A percentile compares a stretch with the other conserved stretches of the same genome.
phyloP scores from a whole-genome alignment of 73 alveolate species.

The Durusdinium trenchii region DNA sequence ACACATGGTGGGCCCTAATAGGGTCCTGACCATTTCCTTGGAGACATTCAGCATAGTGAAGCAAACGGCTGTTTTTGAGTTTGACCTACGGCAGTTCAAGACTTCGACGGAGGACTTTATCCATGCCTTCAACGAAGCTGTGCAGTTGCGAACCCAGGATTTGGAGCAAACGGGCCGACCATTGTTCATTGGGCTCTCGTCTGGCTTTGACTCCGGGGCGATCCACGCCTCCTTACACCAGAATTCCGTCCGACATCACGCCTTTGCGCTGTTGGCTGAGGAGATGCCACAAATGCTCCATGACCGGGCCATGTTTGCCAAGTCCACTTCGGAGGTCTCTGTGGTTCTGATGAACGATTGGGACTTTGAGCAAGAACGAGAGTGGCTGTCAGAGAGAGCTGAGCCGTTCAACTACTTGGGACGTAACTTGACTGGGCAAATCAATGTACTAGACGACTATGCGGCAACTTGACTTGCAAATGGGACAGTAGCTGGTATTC shows the following conservation, averaged over 20 bases:
- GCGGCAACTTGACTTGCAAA: slow-evolving; percentile 30
- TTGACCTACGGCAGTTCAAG: slow-evolving; percentile 81
- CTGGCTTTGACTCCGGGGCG: slow-evolving; percentile 92
- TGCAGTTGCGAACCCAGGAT: slow-evolving; percentile 71
- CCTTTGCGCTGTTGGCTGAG: slow-evolving; percentile 55
- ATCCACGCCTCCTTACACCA: slow-evolving; percentile 82
- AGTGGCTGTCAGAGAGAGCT: slow-evolving; percentile 52
- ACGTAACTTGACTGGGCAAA: slow-evolving; percentile 66
- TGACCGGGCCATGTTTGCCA: slow-evolving; percentile 67
- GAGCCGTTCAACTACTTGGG: slow-evolving; percentile 77
- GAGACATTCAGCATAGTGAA: slow-evolving; percentile 23
- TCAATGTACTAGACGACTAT: slow-evolving; percentile 57
- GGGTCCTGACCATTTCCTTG: slow-evolving; percentile 54
- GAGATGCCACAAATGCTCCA: slow-evolving; percentile 72
- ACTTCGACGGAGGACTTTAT: slow-evolving; percentile 57
- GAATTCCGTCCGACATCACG: slow-evolving; percentile 53
- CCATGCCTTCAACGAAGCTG: slow-evolving; percentile 64
- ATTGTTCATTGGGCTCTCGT: slow-evolving; percentile 62
- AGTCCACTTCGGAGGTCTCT: slow-evolving; percentile 86
- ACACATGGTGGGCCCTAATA: slow-evolving; percentile 71
- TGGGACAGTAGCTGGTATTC: too few species aligned
- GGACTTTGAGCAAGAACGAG: slow-evolving; percentile 49
- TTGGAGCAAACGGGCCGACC: slow-evolving; percentile 72
- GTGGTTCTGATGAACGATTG: slow-evolving; percentile 50
- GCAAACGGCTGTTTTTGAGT: slow-evolving; percentile 68